Percentiles rank a stretch among this genome's conserved stretches.
Evolutionary conservation across 1,284 basidiomycete species (phyloP).

Genomic region (Leccinum griseonigrum): DNA sequence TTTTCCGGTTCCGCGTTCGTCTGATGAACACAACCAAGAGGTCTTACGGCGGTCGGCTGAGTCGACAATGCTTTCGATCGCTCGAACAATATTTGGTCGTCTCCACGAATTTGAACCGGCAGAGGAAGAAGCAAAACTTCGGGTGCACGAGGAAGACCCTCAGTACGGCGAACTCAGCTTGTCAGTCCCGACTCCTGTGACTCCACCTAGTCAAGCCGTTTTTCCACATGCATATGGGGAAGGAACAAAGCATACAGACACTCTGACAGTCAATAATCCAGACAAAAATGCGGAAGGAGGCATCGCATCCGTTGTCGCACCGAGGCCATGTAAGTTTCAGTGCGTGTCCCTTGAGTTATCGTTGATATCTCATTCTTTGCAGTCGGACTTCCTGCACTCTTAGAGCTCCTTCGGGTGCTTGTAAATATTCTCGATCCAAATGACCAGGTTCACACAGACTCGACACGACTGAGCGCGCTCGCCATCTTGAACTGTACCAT

Average conservation of each 20-base stretch:
- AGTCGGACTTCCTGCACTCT: slow-evolving; percentile 91
- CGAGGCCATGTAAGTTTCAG: slow-evolving; percentile 25
- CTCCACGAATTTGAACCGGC: slow-evolving; percentile 67
- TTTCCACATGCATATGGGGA: slow-evolving; percentile 12
- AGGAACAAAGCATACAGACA: not conserved
- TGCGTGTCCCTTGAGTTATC: not conserved
- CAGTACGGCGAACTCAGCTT: slow-evolving; percentile 60
- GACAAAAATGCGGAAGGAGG: slow-evolving; percentile 9
- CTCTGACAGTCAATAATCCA: not conserved
- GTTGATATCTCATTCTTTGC: slow-evolving; percentile 15
- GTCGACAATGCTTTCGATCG: slow-evolving; percentile 87
- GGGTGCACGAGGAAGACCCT: slow-evolving; percentile 43
- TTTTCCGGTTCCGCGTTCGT: slow-evolving; percentile 9
- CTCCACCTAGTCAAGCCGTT: slow-evolving; percentile 3
- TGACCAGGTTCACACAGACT: slow-evolving; percentile 94
- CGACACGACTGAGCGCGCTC: slow-evolving; percentile 89
- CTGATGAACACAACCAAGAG: slow-evolving; percentile 48
- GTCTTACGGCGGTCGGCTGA: slow-evolving; percentile 91
- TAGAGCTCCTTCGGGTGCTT: slow-evolving; percentile 92
- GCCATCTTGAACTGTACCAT: slow-evolving; percentile 88
- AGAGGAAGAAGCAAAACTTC: slow-evolving; percentile 65
- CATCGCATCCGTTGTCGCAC: slow-evolving; percentile 10
- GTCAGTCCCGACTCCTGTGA: slow-evolving; percentile 40
- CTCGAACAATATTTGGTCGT: slow-evolving; percentile 78
- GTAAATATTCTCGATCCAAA: slow-evolving; percentile 94